These are phyloP conservation scores for Arabidopsis lyrata DNA, from an alignment of 441 rosid species.

Conservation along the genomic window DNA sequence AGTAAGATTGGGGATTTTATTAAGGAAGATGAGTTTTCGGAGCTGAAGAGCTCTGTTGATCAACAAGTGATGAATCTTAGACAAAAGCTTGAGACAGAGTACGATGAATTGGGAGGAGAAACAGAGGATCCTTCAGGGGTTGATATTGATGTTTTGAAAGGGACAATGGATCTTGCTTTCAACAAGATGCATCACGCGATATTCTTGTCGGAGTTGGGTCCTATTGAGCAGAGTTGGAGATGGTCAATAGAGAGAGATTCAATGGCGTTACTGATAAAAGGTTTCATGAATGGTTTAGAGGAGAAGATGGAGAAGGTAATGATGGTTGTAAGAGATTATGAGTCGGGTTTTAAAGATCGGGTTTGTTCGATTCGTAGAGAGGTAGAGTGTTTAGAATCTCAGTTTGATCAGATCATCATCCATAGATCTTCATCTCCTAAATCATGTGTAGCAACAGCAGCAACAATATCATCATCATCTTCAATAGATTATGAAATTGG, in stretches of 20 bases:
- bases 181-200: conserved; percentile 77
- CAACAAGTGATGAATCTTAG: conserved; percentile 75
- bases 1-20: conserved; percentile 45
- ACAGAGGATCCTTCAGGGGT: conserved; percentile 49
- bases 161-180: conserved; percentile 83
- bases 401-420: conserved; percentile 30
- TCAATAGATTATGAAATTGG: conserved; percentile 40
- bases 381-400: conserved; percentile 48
- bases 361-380: conserved; percentile 51
- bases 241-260: conserved; percentile 67
- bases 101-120: conserved; percentile 31
- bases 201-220: conserved; percentile 67
- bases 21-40: conserved; percentile 58
- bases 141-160: conserved; percentile 71
- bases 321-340: conserved; percentile 52
- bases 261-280: conserved; percentile 52
- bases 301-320: conserved; percentile 47
- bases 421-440: conserved; percentile 25
- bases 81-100: conserved; percentile 70
- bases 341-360: conserved; percentile 50
- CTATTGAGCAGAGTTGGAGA: conserved; percentile 72
- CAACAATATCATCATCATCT: conserved; percentile 20
- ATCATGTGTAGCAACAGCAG: conserved; percentile 29
- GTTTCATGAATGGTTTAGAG: conserved; percentile 52
- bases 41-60: conserved; percentile 76